Base-by-base conservation (phyloP, 2,329 filamentous ascomycete genomes). In the Hypoxylon sp. region DNA sequence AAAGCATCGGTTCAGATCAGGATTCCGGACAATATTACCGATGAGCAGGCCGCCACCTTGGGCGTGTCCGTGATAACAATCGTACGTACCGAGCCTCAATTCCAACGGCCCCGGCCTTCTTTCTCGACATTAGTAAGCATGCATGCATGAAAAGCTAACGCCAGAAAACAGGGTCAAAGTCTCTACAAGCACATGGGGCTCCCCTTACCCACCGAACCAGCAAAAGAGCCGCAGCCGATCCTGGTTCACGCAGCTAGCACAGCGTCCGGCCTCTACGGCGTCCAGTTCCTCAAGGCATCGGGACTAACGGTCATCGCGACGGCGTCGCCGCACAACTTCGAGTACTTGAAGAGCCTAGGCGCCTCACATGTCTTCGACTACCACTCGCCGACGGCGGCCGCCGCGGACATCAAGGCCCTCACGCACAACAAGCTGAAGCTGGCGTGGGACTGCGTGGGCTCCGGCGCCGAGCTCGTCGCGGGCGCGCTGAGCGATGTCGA, bases 211-310 rank as follows among this genome's bases (percentile, higher is more conserved):
- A 78, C 72, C 19, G 60, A 74, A 7, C 78, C 82, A 5, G 59
- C 75, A 30, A 75, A 77, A n/a, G 76, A 80, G 9, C 74, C 79
- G 41, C 73, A 79, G 45, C 77, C 81, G 0, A 71, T 85, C 43
- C 70, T 84, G 21, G 82, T 84, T 65, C 83, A 84, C 59, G 83
- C 82, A 45, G 82, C 81, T 14, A 84, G 85, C 75, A 89, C 84
- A 9, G 86, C 86, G 1, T 87, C 87, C 0, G 84, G 83, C 75
- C 84, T 87, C 48, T 83, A 86, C 59, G 82, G 77, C 4, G 82
- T 85, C 68, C 82, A 84, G 72, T 81, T 74, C 67, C 81, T 81
- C 60, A 81, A 80, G 68, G 73, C 78, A n/a, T 80, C 80, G 5
- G 82, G 80, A 4, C 78, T 79, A 34, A 75, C 66, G 13, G 80